These are phyloP conservation scores for Gossypium anomalum DNA, from an alignment of 345 rosid species.

Conservation along the genomic window DNA sequence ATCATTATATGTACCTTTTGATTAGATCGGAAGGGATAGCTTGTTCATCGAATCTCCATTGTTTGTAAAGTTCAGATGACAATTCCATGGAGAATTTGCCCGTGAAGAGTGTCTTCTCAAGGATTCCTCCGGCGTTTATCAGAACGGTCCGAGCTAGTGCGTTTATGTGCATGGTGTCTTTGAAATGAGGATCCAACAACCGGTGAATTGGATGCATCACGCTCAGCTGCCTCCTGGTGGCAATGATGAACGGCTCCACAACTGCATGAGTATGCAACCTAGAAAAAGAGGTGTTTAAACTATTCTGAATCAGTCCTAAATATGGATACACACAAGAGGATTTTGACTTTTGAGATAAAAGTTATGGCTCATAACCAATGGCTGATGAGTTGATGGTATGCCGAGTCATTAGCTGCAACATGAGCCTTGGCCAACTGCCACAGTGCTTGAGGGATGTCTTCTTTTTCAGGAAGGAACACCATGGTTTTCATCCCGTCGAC, in stretches of 20 bases:
- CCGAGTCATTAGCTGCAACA: conserved; percentile 56
- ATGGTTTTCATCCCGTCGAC: neutral
- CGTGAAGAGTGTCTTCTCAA: conserved; percentile 49
- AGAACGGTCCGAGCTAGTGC: conserved; percentile 44
- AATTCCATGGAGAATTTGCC: conserved; percentile 50
- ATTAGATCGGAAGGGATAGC: conserved; percentile 57
- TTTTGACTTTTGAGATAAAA: neutral
- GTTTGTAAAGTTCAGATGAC: conserved; percentile 49
- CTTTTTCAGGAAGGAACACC: conserved; percentile 38
- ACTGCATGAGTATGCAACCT: conserved; percentile 75
- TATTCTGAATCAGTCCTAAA: neutral
- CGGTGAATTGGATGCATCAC: conserved; percentile 59
- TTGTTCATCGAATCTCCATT: conserved; percentile 63
- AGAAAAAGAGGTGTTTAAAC: conserved; percentile 4
- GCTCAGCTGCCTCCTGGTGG: conserved; percentile 61
- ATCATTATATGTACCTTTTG: conserved; percentile 34
- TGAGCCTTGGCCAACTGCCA: conserved; percentile 67
- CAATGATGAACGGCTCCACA: conserved; percentile 67
- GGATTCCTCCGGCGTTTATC: conserved; percentile 52
- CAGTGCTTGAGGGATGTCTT: conserved; percentile 46
- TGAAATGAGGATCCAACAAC: conserved; percentile 66
- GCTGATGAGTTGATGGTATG: conserved; percentile 49
- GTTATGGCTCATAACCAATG: conserved; percentile 37
- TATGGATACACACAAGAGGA: neutral
- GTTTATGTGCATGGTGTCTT: conserved; percentile 64